Base-by-base conservation (phyloP, 225 moss, liverwort and hornwort genomes). In the Anthoceros angustus region DNA sequence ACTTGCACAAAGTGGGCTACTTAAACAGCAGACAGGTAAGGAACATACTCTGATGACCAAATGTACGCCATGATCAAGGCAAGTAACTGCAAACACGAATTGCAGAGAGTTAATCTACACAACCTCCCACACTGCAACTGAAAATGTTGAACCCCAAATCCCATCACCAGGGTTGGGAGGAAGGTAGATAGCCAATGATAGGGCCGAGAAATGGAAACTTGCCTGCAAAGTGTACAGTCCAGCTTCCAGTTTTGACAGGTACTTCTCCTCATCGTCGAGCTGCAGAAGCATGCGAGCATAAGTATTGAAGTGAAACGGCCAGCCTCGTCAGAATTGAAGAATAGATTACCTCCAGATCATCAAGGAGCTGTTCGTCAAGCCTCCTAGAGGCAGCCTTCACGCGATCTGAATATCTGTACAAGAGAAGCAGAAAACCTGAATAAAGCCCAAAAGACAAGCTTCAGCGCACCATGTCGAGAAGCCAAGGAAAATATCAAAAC, bases 141-240 rank as follows among this genome's bases (percentile, higher is more conserved):
- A 67, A 43, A 14, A 64, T 12, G 45, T 40, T 18, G 12, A 16
- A 63, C 40, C 32, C 11, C 25, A 20, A 45, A 5, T 7, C 4
- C 42, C 43, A 66, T 43, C 21, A 43, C 8, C 15, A 61, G n/a
- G 23, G 66, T 7, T 25, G 32, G 32, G 32, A 32, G 32, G 1
- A 32, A 46, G 12, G 16, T 11, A 1, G 16, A 43, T 12, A 7
- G 8, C 43, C 9, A 16, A 50, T 5, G 49, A 55, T 55, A 55
- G 6, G 55, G 55, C 8, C 10, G 1, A 7, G 18, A 23, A 9
- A 7, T 15, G 14, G 55, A 20, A 55, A 15, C 64, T 77, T 60
- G 88, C 95, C 88, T 95, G 90, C 66, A 98, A 69, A 42, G 89
- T 89, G 73, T 85, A 98, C 40, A 92, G 89, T 43, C 95, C 95